These are phyloP conservation scores for Candida labiduridarum DNA, from an alignment of 1,139 yeast species.

Conservation along the genomic window DNA sequence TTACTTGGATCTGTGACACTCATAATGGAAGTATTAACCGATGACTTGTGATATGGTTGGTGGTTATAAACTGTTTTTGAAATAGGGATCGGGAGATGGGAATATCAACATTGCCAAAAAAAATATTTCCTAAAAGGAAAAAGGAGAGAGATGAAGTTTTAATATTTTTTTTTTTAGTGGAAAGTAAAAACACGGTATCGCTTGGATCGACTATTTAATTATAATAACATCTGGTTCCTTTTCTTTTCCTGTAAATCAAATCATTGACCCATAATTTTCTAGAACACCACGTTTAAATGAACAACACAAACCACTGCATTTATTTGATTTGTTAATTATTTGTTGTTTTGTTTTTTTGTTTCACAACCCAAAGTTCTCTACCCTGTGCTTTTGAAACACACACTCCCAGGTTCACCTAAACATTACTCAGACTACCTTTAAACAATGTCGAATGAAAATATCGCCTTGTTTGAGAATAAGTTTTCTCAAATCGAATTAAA, in stretches of 20 bases:
- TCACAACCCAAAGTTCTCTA: too few relatives aligned
- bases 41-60: not conserved
- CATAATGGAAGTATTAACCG: not conserved
- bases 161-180: not conserved
- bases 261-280: not conserved
- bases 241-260: not conserved
- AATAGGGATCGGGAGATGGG: not conserved
- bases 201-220: not conserved
- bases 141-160: not conserved
- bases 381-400: too few relatives aligned
- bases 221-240: not conserved
- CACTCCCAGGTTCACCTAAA: too few relatives aligned
- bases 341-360: too few relatives aligned
- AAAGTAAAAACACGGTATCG: not conserved
- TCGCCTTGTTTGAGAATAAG: constrained; percentile 26
- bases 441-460: constrained; percentile 7
- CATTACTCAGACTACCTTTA: too few relatives aligned
- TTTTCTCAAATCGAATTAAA: constrained; percentile 30
- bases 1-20: constrained; percentile 12
- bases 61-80: not conserved
- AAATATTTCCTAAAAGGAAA: not conserved
- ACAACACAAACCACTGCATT: too few relatives aligned
- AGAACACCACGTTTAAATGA: not conserved
- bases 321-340: too few relatives aligned
- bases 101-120: not conserved